phyloP scores from a whole-genome alignment of 148 eudicot genomes.

The Euryodendron excelsum region DNA sequence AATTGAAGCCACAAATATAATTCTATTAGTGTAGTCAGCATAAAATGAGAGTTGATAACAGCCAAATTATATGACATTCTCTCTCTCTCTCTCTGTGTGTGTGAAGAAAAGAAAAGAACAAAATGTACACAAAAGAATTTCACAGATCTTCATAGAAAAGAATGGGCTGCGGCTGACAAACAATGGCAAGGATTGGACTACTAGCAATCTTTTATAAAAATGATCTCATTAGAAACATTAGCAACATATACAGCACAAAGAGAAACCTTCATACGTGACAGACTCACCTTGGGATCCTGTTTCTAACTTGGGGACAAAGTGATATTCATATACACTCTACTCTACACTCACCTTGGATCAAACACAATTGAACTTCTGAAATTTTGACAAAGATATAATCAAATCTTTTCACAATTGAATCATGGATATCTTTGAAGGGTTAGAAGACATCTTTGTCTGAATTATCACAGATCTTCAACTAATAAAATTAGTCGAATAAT shows the following conservation, averaged over 20 bases:
- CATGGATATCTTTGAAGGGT: not conserved
- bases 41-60: not conserved
- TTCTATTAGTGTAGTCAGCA: not conserved
- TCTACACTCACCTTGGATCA: not conserved
- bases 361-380: not conserved
- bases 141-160: not conserved
- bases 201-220: not conserved
- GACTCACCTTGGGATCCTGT: not conserved
- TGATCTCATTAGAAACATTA: not conserved
- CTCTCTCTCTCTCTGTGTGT: not conserved
- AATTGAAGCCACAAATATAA: not conserved
- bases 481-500: not conserved
- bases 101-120: not conserved
- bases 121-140: not conserved
- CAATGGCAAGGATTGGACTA: too few species aligned
- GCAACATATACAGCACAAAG: not conserved
- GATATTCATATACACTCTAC: not conserved
- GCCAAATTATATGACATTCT: not conserved
- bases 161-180: not conserved
- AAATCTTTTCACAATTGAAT: not conserved
- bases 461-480: not conserved
- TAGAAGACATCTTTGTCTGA: not conserved
- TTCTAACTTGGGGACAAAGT: not conserved
- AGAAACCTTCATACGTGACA: not conserved
- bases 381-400: not conserved